These are phyloP conservation scores for Cyclocybe aegerita DNA, from an alignment of 768 basidiomycete genomes.

Conservation along the genomic window DNA sequence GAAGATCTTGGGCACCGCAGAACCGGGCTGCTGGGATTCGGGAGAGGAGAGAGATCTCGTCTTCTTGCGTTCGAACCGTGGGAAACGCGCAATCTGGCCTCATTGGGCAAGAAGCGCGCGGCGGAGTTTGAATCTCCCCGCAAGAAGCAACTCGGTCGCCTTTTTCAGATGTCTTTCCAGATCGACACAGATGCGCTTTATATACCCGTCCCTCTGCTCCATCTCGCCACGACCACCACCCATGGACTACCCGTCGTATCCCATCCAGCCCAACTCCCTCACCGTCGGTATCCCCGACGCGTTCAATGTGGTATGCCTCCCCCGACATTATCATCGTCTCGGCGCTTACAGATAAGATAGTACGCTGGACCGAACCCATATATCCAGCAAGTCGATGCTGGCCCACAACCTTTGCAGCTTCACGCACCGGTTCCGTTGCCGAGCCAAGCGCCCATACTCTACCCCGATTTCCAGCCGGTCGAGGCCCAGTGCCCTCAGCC, in stretches of 20 bases:
- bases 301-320: too few relatives aligned
- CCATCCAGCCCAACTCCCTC: background rate
- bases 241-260: slow-evolving; percentile 4
- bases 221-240: background rate
- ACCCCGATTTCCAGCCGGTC: background rate
- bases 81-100: slow-evolving; percentile 17
- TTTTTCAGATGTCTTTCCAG: slow-evolving; percentile 17
- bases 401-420: background rate
- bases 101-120: background rate
- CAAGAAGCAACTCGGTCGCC: slow-evolving; percentile 16
- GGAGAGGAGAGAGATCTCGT: slow-evolving; percentile 13
- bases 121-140: slow-evolving; percentile 2
- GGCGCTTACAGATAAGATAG: too few relatives aligned
- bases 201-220: background rate
- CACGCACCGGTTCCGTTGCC: slow-evolving; percentile 17
- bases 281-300: background rate
- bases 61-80: slow-evolving; percentile 35
- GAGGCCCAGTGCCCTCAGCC: too few relatives aligned
- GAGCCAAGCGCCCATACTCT: slow-evolving; percentile 9
- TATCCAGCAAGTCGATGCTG: background rate
- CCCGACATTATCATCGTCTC: too few relatives aligned
- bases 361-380: background rate
- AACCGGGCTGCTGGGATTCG: background rate
- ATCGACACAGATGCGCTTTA: slow-evolving; percentile 9
- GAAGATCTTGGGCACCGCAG: slow-evolving; percentile 2